These are phyloP conservation scores for Ustilago hordei DNA, from an alignment of 1,284 basidiomycete genomes.

Conservation along the genomic window DNA sequence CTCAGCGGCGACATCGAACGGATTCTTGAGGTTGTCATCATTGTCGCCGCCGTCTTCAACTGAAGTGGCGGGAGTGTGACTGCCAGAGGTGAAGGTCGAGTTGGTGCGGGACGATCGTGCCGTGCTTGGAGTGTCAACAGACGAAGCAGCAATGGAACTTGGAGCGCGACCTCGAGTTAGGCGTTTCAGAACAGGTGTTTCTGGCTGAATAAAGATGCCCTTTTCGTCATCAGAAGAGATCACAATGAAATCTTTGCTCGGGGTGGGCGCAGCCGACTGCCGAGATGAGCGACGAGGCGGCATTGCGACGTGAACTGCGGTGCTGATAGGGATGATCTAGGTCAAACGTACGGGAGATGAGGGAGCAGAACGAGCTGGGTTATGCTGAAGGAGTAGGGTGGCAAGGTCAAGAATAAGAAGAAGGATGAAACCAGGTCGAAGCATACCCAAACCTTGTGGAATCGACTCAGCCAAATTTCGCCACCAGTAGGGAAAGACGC, in stretches of 20 bases:
- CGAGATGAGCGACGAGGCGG: constrained; percentile 42
- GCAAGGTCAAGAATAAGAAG: neutral
- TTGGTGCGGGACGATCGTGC: constrained; percentile 38
- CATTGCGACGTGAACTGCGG: constrained; percentile 11
- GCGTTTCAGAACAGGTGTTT: constrained; percentile 1
- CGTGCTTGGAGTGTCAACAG: constrained; percentile 31
- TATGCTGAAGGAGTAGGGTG: neutral
- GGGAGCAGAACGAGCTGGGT: neutral
- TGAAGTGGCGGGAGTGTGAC: constrained; percentile 51
- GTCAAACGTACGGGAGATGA: neutral
- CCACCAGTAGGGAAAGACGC: constrained; percentile 1
- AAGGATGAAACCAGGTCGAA: neutral
- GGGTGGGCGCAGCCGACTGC: constrained; percentile 20
- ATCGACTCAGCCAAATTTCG: constrained; percentile 22
- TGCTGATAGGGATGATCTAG: neutral
- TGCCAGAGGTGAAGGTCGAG: constrained; percentile 43
- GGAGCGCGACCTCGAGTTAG: constrained; percentile 17
- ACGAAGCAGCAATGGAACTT: constrained; percentile 29
- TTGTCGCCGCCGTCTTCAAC: constrained; percentile 36
- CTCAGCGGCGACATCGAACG: neutral
- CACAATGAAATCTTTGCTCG: constrained; percentile 24
- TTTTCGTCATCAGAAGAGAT: constrained; percentile 38
- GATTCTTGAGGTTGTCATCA: constrained; percentile 17
- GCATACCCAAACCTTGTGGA: neutral
- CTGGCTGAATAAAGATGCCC: neutral